Evolutionary conservation across 2,329 filamentous ascomycete genomes (phyloP).

Genomic region (Xylaria sp.): DNA sequence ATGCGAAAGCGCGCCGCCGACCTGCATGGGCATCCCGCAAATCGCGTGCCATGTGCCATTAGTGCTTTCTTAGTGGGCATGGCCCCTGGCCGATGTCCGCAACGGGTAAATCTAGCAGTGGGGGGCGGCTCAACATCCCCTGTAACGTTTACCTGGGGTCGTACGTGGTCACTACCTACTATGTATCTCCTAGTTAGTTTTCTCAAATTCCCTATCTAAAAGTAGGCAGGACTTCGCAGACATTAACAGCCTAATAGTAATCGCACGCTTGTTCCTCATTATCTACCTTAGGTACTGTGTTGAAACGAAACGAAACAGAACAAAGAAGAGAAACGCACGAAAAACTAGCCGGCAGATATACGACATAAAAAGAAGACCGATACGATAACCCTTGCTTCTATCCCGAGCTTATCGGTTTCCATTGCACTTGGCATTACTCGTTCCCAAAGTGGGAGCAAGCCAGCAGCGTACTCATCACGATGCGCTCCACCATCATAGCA

Average conservation of each 20-base stretch:
- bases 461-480: slow-evolving; percentile 33
- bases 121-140: slow-evolving; percentile 22
- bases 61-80: slow-evolving; percentile 21
- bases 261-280: slow-evolving; percentile 2
- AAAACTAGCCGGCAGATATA: not conserved
- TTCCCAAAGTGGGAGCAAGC: not conserved
- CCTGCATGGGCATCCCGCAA: slow-evolving; percentile 8
- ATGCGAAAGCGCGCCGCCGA: not conserved
- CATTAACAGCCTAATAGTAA: not conserved
- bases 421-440: not conserved
- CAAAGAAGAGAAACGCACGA: too few relatives aligned
- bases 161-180: not conserved
- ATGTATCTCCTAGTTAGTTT: too few relatives aligned
- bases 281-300: not conserved
- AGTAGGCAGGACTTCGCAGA: not conserved
- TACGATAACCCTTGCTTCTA: not conserved
- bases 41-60: slow-evolving; percentile 14
- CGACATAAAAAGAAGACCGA: not conserved
- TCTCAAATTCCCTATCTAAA: not conserved
- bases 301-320: not conserved
- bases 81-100: slow-evolving; percentile 19
- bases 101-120: slow-evolving; percentile 24
- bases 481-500: slow-evolving; percentile 52
- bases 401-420: not conserved
- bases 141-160: not conserved